Percentiles rank a stretch among this genome's conserved stretches.
Evolutionary conservation across 495 filamentous ascomycete species (phyloP).

Genomic region (Jackrogersella multiformis): DNA sequence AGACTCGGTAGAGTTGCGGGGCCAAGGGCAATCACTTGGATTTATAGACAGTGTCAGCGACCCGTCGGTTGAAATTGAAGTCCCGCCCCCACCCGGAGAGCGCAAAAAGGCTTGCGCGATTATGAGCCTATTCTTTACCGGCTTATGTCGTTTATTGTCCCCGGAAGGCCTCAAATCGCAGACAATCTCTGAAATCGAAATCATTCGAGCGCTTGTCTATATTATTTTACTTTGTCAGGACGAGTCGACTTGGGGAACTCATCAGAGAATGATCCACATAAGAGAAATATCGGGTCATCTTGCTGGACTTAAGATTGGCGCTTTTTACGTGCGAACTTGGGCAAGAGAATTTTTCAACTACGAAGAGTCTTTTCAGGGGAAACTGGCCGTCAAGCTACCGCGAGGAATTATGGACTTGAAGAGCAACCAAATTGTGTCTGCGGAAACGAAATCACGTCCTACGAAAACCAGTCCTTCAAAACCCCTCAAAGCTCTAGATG

Average conservation of each 20-base stretch:
- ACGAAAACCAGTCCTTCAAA: not conserved
- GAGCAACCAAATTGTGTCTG: not conserved
- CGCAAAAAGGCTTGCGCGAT: not conserved
- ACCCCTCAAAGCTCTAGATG: not conserved
- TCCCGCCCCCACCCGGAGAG: not conserved
- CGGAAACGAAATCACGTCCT: not conserved
- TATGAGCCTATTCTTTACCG: not conserved
- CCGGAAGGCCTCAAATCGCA: not conserved
- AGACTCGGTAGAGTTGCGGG: not conserved
- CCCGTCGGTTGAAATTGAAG: no score
- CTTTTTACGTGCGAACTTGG: not conserved
- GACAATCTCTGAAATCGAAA: not conserved
- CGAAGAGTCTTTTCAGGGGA: not conserved
- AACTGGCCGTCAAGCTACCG: not conserved
- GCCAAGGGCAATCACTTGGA: slow-evolving; percentile 5
- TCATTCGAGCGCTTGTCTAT: not conserved
- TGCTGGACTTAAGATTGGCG: not conserved
- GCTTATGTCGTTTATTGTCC: not conserved
- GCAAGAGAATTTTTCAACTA: not conserved
- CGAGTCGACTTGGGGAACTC: not conserved
- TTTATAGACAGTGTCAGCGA: not conserved
- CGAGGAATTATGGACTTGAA: not conserved
- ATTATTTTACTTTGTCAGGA: not conserved
- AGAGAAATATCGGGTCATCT: not conserved
- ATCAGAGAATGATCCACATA: not conserved